Evolutionary conservation across 148 eudicot species (phyloP), one percentile per base, ranked within the genome.

Genomic region (Camellia granthamiana): DNA sequence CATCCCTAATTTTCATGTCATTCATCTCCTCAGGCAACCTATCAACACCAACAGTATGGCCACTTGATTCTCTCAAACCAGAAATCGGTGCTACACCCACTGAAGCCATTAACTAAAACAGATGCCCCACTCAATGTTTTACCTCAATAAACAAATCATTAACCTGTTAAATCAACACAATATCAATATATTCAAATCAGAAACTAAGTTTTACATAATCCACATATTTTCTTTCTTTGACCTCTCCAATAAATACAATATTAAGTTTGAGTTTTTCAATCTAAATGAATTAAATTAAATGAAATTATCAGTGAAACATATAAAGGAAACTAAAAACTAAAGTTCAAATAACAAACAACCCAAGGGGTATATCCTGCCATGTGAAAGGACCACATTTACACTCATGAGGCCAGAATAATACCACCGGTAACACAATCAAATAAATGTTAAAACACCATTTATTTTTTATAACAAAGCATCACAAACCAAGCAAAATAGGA

Each of bases 1-100:
- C 98, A 85, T 93, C 98, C 80, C 94, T 86, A 72, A 93, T 90
- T 84, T 82, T 93, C 94, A 93, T 86, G 70, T 92, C 98, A 84
- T 83, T 90, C 90, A 93, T 82, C 84, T 93, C 98, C 84, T 91
- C 91, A 42, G 94, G 96, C 80, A 93, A 88, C 76, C 77, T 87
- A 86, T 90, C 94, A 78, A 88, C 90, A 71, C 81, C 90, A 75
- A 85, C 86, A 51, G 77, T 84, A 77, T 83, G 88, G 77, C 91
- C 91, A 77, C 91, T 88, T 74, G 92, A 74, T 72, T 93, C 92
- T 81, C 91, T 88, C 78, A 87, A 70, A 64, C 86, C 87, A 62
- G 88, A 82, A 54, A 85, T 61, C 76, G 89, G 88, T 18, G 82
- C 90, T 72, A 90, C 85, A 75, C 90, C 87, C 82, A 80, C 88